Base-by-base conservation (phyloP, 2,329 filamentous ascomycete genomes). In the Colletotrichum sp. region DNA sequence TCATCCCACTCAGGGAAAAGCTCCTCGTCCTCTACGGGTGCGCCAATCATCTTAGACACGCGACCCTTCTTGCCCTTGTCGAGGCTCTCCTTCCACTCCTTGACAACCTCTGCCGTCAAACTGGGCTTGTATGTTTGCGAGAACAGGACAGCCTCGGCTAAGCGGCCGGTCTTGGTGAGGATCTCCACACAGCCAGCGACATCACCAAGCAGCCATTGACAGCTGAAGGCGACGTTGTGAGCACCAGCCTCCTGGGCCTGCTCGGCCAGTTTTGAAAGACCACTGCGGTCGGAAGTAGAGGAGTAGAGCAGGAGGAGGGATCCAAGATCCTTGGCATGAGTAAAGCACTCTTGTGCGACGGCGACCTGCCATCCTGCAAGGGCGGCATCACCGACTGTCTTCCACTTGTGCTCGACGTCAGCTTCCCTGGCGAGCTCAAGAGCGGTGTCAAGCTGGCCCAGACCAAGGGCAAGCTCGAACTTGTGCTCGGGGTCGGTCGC, bases 1-100 rank as follows among this genome's bases (percentile, higher is more conserved):
- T 97, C 94, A 6, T 98, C 95, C 97, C 97, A 99, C 81, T 98
- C 95, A 0, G 96, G 96, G 87, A 99, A 99, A 79, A 99, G 90
- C 4, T 98, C 96, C 55, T 94, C 94, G 75, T 96, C 95, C 79
- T 95, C 93, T 0, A 92, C 94, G 0, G 97, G 97, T 0, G 95
- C 90, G 76, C 95, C 96, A 70, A 99, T 91, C 67, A 96, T 89
- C 86, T 96, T 94, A 13, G 94, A 92, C 6, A 99, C 94, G 79
- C 97, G 95, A 13, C 90, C 91, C 89, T 98, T 98, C 84, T 96
- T 96, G 69, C 89, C 90, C 86, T 95, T 95, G 84, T 98, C 96
- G 65, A 99, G 85, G 36, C 88, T 91, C 76, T 93, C 90, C 86
- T 98, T 98, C 97, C 96, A 99, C 77, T 91, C 86, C 75, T 89